Evolutionary conservation across 441 rosid species (phyloP).

Genomic region (Populus hybrid): DNA sequence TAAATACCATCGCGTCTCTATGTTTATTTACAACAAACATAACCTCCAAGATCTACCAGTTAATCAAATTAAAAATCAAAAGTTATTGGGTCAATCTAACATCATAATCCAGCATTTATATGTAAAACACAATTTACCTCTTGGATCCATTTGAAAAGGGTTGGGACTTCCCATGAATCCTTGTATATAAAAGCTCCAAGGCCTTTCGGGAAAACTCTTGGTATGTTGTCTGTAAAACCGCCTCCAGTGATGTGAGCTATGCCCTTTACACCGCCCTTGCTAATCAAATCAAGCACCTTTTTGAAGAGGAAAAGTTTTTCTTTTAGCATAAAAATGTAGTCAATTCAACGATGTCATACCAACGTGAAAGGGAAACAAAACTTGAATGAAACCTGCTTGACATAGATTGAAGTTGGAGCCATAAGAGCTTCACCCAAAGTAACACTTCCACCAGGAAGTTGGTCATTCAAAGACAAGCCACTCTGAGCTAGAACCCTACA

Average conservation of each 20-base stretch:
- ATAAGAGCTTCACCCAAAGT: conserved; percentile 81
- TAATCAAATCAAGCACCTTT: conserved; percentile 76
- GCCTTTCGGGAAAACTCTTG: conserved; percentile 75
- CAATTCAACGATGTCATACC: background rate
- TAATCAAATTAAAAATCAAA: background rate
- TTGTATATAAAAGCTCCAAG: conserved; percentile 68
- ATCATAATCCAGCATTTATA: background rate
- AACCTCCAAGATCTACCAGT: background rate
- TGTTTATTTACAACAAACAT: background rate
- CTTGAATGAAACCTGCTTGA: conserved; percentile 60
- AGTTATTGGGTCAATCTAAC: background rate
- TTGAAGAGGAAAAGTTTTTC: background rate
- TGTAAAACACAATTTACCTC: conserved; percentile 43
- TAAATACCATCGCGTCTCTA: background rate
- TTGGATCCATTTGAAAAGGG: conserved; percentile 85
- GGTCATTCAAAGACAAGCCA: conserved; percentile 54
- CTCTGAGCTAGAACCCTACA: conserved; percentile 67
- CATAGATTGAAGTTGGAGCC: conserved; percentile 92
- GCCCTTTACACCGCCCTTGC: conserved; percentile 89
- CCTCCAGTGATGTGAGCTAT: conserved; percentile 96
- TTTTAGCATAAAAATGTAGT: background rate
- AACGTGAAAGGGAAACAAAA: conserved; percentile 8
- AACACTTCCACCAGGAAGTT: conserved; percentile 58
- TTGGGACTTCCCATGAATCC: conserved; percentile 72
- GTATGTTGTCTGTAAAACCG: conserved; percentile 91